Base-by-base conservation (phyloP, 2,329 filamentous ascomycete species). In the Conoideocrella luteorostrata region DNA sequence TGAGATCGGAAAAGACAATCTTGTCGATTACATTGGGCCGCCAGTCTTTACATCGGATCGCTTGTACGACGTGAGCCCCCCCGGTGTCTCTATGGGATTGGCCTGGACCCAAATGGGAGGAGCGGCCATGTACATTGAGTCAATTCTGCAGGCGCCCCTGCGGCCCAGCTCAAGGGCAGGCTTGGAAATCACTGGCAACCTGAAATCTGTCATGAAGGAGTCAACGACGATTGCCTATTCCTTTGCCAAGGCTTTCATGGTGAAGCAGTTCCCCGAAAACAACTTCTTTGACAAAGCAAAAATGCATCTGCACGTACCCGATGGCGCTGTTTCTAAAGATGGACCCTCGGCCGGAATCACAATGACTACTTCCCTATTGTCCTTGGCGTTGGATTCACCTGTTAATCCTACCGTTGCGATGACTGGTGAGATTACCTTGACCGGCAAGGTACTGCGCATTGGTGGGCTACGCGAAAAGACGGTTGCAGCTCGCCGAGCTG, bases 101-200 rank as follows among this genome's bases (percentile, higher is more conserved):
- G 93, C 93, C 7, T 98, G 93, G 93, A 98, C 94, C 7, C 88
- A 89, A 59, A 88, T 98, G 79, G 93, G 93, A 48, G 93, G 93
- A 47, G 88, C 93, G 4, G 93, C 93, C 41, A 82, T 98, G 62
- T 98, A 98, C 65, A 88, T 98, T 46, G 93, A 98, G 67, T 94
- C 90, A 1, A 97, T 98, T 50, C 71, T 98, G 41, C 90, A 98
- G 62, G 86, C 82, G 47, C 80, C 86, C 0, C 76, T 97, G 38
- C 80, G 80, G 10, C 75, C 82, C 22, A 76, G 77, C 46, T 91
- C 87, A 21, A 77, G 84, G 15, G 85, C 91, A 6, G 80, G 85
- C 15, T 73, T 98, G 34, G 88, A 95, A 59, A 89, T 90, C 47
- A 98, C 93, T 0, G 93, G 93, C 47, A 97, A 97, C 60, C 75